Base-by-base conservation (phyloP, 148 eudicot genomes). In the Salicornia ramosissima region DNA sequence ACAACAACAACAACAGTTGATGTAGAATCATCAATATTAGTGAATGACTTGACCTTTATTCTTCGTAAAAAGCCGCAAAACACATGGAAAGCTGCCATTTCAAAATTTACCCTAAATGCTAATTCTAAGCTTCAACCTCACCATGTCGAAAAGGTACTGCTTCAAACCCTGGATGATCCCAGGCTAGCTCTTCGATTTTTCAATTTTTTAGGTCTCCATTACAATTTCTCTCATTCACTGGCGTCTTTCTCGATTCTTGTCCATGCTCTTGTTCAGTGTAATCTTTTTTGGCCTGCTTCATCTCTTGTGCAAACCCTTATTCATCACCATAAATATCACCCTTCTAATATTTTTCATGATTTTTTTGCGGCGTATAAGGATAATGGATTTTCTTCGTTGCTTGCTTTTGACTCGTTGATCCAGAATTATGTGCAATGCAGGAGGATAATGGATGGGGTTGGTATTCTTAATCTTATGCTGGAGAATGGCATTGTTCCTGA, bases 151-250 rank as follows among this genome's bases (percentile, higher is more conserved):
- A 66, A 53, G 36, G 68, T 86, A 40, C 45, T 85, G 6, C 51
- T 84, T 70, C 74, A 70, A 69, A 85, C 80, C 77, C 58, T 81
- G 29, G 74, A 84, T 59, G 58, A 83, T 63, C 80, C 97, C 21
- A 82, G 84, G 74, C 78, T 89, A 72, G 86, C 95, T 31, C 80
- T 91, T 5, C 81, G 97, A 0, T 89, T 91, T 82, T 91, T 91
- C 83, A 91, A 91, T 65, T 89, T 85, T 77, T 59, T 91, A n/a
- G 96, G 96, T 39, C 88, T 89, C 15, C 97, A 89, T 73, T 56
- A 45, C 59, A 80, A 83, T 31, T 91, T 89, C 78, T 58, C 71
- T 43, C 97, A 89, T 69, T 84, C 92, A 18, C 76, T 86, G 63
- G 34, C 83, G 36, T 89, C 97, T 33, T 91, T 89, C 61, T 83